phyloP scores from a whole-genome alignment of 1,139 yeast species.

The Geotrichum aggregatum region DNA sequence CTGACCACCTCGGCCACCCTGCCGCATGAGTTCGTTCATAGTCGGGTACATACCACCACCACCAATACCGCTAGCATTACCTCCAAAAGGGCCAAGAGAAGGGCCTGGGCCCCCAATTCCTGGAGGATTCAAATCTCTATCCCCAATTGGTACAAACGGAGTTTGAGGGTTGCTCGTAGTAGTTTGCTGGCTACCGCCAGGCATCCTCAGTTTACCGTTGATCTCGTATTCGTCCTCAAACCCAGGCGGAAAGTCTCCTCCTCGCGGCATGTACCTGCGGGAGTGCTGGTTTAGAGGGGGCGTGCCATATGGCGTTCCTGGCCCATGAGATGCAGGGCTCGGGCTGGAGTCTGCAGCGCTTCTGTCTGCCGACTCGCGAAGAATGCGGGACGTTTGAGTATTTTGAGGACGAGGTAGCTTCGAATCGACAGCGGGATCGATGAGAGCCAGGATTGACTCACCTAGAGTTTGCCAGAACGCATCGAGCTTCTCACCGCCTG shows the following conservation, averaged over 20 bases:
- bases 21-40: slow-evolving; percentile 12
- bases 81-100: neutral
- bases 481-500: neutral
- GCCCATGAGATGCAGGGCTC: slow-evolving; percentile 18
- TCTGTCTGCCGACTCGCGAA: slow-evolving; percentile 17
- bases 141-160: slow-evolving; percentile 17
- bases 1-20: slow-evolving; percentile 4
- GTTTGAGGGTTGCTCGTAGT: neutral
- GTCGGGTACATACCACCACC: slow-evolving; percentile 20
- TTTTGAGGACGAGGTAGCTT: neutral
- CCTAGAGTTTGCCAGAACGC: slow-evolving; percentile 6
- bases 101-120: slow-evolving; percentile 10
- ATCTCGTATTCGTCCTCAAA: slow-evolving; percentile 19
- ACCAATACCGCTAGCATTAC: slow-evolving; percentile 12
- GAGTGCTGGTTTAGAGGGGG: slow-evolving; percentile 6
- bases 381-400: slow-evolving; percentile 8
- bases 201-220: slow-evolving; percentile 14
- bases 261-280: slow-evolving; percentile 6
- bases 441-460: slow-evolving; percentile 1
- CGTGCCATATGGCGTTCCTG: slow-evolving; percentile 15
- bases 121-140: slow-evolving; percentile 18
- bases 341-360: slow-evolving; percentile 20
- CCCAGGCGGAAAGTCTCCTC: slow-evolving; percentile 17
- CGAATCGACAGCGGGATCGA: too few species aligned
- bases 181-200: neutral